These are phyloP conservation scores for Aechmea fasciata DNA, from an alignment of 176 grass and related monocot species.

Conservation along the genomic window DNA sequence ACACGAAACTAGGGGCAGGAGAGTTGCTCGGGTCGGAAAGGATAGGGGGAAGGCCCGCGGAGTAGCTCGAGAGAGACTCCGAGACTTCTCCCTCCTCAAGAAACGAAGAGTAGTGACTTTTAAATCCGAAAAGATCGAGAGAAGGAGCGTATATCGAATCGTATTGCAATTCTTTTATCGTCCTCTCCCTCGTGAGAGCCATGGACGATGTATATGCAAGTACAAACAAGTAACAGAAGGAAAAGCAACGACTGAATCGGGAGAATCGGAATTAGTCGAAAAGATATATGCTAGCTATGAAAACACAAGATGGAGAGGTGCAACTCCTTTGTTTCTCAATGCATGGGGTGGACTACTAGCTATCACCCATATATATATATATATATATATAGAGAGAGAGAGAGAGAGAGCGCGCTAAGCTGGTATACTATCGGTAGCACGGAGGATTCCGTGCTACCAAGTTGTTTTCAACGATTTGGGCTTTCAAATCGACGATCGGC, in stretches of 20 bases:
- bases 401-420: too few species aligned
- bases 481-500: too few species aligned
- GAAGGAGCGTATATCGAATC: conserved; percentile 39
- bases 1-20: conserved; percentile 7
- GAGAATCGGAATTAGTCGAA: conserved; percentile 2
- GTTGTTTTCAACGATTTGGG: too few species aligned
- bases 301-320: neutral
- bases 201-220: conserved; percentile 10
- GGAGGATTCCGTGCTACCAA: too few species aligned
- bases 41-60: conserved; percentile 22
- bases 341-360: too few species aligned
- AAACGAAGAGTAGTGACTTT: conserved; percentile 11
- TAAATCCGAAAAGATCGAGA: conserved; percentile 51
- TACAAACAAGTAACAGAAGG: neutral
- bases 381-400: too few species aligned
- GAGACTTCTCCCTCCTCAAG: conserved; percentile 22
- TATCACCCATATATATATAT: too few species aligned
- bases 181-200: conserved; percentile 48
- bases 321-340: too few species aligned
- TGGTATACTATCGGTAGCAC: too few species aligned
- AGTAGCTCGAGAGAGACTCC: conserved; percentile 20
- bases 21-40: conserved; percentile 31
- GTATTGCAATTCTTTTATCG: conserved; percentile 17
- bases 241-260: neutral
- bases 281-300: neutral